phyloP scores from a whole-genome alignment of 208 protist species.

The Crithidia acanthocephali region DNA sequence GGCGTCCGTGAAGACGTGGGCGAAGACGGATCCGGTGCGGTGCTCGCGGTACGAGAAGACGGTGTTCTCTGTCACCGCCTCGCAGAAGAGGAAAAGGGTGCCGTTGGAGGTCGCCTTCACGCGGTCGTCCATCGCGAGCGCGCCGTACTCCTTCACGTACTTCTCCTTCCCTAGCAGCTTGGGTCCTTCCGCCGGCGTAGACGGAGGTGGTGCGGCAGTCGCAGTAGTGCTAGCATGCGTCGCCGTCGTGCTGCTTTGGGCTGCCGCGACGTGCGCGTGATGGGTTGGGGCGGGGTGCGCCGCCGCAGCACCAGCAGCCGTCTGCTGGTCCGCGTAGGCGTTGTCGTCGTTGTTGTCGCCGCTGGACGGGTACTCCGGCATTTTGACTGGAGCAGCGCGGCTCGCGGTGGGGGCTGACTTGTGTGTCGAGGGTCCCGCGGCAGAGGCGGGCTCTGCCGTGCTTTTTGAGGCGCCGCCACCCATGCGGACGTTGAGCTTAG shows the following conservation, averaged over 20 bases:
- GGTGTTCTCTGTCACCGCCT: slow-evolving; percentile 46
- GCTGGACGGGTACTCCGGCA: not conserved
- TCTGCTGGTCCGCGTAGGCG: not conserved
- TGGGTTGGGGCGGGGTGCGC: too few relatives aligned
- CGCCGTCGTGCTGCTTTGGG: too few relatives aligned
- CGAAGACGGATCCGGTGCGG: slow-evolving; percentile 58
- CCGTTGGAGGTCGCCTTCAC: slow-evolving; percentile 31
- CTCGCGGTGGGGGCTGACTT: not conserved
- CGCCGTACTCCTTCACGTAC: slow-evolving; percentile 82
- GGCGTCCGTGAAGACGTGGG: slow-evolving; percentile 60
- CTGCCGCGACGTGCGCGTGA: not conserved
- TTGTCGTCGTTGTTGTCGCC: not conserved
- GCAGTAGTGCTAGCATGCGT: slow-evolving; percentile 1
- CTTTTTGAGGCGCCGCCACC: slow-evolving; percentile 15
- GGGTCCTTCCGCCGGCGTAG: not conserved
- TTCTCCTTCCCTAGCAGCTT: slow-evolving; percentile 79
- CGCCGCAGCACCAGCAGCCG: not conserved
- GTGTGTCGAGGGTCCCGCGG: not conserved
- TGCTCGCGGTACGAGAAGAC: slow-evolving; percentile 73
- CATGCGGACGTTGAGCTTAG: slow-evolving; percentile 1
- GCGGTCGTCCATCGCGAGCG: slow-evolving; percentile 76
- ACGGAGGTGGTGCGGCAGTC: not conserved
- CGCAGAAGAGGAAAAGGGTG: slow-evolving; percentile 75
- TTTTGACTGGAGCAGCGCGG: not conserved
- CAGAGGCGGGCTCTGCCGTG: not conserved